These are phyloP conservation scores for Penicillium decumbens DNA, from an alignment of 2,329 filamentous ascomycete genomes.

Conservation along the genomic window DNA sequence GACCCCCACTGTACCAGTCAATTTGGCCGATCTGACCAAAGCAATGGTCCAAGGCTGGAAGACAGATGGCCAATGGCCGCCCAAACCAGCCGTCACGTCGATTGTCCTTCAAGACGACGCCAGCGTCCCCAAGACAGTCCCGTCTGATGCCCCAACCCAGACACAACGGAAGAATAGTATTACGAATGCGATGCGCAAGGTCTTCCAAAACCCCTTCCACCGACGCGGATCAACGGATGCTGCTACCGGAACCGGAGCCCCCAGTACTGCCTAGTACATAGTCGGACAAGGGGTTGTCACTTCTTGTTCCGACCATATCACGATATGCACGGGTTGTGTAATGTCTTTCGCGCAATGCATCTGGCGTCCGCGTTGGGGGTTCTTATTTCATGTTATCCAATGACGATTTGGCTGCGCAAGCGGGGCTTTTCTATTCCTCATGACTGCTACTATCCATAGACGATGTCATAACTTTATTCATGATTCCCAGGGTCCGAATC, in stretches of 20 bases:
- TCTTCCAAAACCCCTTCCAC: constrained; percentile 40
- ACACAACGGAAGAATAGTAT: constrained; percentile 32
- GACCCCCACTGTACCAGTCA: constrained; percentile 82
- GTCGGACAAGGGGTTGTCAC: neutral
- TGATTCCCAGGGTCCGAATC: neutral
- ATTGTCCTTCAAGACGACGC: constrained; percentile 31
- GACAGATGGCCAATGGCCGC: constrained; percentile 88
- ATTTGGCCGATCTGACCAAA: constrained; percentile 72
- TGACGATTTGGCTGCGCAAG: neutral
- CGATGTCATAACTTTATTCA: constrained; percentile 3
- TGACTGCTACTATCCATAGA: constrained; percentile 1
- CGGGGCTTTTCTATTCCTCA: neutral
- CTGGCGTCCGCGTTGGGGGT: constrained; percentile 5
- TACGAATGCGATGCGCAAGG: constrained; percentile 40
- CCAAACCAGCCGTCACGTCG: constrained; percentile 46
- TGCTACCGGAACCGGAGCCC: neutral
- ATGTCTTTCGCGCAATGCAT: constrained; percentile 5
- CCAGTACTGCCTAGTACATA: neutral
- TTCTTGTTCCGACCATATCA: neutral
- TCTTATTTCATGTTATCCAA: constrained; percentile 4
- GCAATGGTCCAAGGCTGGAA: constrained; percentile 89
- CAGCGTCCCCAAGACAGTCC: constrained; percentile 21
- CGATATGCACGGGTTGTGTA: neutral
- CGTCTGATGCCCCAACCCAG: constrained; percentile 16
- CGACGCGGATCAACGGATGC: constrained; percentile 30